These are phyloP conservation scores for Kluyveromyces wickerhamii DNA, from an alignment of 805 yeast species.

Conservation along the genomic window DNA sequence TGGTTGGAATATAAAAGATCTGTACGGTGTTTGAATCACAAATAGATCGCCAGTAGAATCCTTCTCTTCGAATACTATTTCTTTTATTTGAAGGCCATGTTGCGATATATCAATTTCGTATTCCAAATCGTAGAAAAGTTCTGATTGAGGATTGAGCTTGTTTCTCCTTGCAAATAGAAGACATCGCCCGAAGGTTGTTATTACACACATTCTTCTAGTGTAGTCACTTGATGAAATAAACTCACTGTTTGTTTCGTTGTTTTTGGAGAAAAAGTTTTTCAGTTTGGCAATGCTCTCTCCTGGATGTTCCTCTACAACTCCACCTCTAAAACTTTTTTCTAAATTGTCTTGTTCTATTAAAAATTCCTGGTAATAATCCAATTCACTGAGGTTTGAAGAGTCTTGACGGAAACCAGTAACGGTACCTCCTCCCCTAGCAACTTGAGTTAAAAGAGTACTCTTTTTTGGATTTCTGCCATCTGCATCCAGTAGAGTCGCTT, in stretches of 20 bases:
- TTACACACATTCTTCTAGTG: conserved; percentile 42
- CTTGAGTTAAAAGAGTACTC: conserved; percentile 37
- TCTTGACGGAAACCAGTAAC: conserved; percentile 35
- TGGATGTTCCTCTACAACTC: conserved; percentile 4
- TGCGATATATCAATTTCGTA: conserved; percentile 49
- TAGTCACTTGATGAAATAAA: conserved; percentile 29
- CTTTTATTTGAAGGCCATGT: conserved; percentile 49
- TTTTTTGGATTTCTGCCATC: conserved; percentile 41
- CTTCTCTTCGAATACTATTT: conserved; percentile 38
- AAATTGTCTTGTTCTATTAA: conserved; percentile 15
- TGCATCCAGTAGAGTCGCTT: conserved; percentile 50
- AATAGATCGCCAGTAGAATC: conserved; percentile 29
- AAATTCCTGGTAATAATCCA: conserved; percentile 23
- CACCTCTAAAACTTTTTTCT: conserved; percentile 15
- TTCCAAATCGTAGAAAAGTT: conserved; percentile 36
- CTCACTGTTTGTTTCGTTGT: conserved; percentile 10
- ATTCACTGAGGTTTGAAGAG: conserved; percentile 20
- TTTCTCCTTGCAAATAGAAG: conserved; percentile 41
- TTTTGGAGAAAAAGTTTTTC: conserved; percentile 17
- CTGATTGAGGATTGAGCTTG: conserved; percentile 26
- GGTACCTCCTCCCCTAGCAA: conserved; percentile 39
- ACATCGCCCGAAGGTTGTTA: conserved; percentile 59
- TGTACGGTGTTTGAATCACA: conserved; percentile 48
- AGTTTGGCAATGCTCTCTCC: conserved; percentile 17
- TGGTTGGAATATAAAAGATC: conserved; percentile 51